Evolutionary conservation across 441 rosid genomes (phyloP).

Genomic region (Syzygium malaccense): DNA sequence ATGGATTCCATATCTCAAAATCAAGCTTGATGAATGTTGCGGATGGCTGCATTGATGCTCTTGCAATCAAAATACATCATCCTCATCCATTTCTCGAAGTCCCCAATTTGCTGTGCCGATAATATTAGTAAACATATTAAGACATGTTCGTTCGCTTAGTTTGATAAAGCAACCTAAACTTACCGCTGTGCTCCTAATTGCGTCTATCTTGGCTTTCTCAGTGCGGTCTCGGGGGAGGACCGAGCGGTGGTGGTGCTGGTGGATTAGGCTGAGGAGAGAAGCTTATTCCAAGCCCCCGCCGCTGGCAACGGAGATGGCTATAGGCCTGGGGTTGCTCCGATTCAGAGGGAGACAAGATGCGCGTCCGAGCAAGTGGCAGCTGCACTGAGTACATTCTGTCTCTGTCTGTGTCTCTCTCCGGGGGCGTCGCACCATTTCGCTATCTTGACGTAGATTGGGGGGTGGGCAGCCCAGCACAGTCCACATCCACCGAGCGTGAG

Average conservation of each 20-base stretch:
- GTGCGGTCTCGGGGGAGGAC: slow-evolving; percentile 49
- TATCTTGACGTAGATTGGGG: not conserved
- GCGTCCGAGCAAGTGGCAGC: slow-evolving; percentile 31
- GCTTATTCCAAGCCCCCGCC: slow-evolving; percentile 36
- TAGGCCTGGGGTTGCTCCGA: slow-evolving; percentile 26
- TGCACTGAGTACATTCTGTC: slow-evolving; percentile 29
- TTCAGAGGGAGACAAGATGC: slow-evolving; percentile 15
- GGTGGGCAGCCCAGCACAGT: not conserved
- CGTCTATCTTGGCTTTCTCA: slow-evolving; percentile 66
- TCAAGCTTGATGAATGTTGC: slow-evolving; percentile 47
- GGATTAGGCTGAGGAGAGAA: slow-evolving; percentile 50
- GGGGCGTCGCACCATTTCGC: not conserved
- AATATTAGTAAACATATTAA: not conserved
- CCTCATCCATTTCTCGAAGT: slow-evolving; percentile 92
- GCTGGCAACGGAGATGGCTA: not conserved
- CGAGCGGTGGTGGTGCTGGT: slow-evolving; percentile 43
- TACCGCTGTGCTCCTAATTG: slow-evolving; percentile 37
- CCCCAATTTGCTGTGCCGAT: slow-evolving; percentile 57
- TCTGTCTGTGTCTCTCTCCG: no score
- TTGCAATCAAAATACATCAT: slow-evolving; percentile 79
- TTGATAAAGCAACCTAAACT: not conserved
- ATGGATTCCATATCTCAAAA: not conserved
- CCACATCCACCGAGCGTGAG: not conserved
- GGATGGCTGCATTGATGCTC: slow-evolving; percentile 59
- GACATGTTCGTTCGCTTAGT: no score